Percentiles rank a stretch among this genome's conserved stretches.
phyloP scores from a whole-genome alignment of 768 basidiomycete genomes.

The Boletales sp. region DNA sequence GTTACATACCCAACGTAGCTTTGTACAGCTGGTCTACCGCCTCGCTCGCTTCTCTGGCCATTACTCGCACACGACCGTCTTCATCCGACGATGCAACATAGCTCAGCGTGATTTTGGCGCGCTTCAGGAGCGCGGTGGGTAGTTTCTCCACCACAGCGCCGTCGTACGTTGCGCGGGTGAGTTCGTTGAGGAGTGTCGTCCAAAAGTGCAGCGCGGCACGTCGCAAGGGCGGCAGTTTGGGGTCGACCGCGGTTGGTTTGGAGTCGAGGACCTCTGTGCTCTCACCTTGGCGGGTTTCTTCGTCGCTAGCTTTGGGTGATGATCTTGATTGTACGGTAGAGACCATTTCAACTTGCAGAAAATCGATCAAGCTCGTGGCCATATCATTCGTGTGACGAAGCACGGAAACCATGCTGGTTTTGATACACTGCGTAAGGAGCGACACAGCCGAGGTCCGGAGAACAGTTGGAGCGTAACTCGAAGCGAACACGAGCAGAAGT shows the following conservation, averaged over 20 bases:
- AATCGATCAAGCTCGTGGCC: conserved; percentile 65
- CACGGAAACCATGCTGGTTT: conserved; percentile 59
- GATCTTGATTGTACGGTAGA: conserved; percentile 14
- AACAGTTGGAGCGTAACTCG: conserved; percentile 59
- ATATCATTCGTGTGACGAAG: conserved; percentile 62
- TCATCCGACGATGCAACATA: conserved; percentile 72
- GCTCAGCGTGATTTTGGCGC: conserved; percentile 56
- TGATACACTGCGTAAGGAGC: conserved; percentile 71
- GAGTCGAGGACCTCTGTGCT: conserved; percentile 39
- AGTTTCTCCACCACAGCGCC: conserved; percentile 9
- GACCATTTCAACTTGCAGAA: conserved; percentile 64
- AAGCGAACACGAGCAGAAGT: conserved; percentile 61
- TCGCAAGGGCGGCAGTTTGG: conserved; percentile 76
- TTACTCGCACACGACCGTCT: conserved; percentile 66
- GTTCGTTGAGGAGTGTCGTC: conserved; percentile 60
- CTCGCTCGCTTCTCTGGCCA: conserved; percentile 71
- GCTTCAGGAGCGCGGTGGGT: conserved; percentile 37
- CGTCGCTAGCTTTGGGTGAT: conserved; percentile 16
- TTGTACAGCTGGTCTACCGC: conserved; percentile 48
- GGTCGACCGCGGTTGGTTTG: conserved; percentile 51
- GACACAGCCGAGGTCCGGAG: conserved; percentile 68
- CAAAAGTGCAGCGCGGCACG: conserved; percentile 87
- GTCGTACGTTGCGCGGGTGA: conserved; percentile 50
- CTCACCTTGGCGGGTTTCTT: conserved; percentile 1
- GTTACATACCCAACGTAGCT: conserved; percentile 36